These are phyloP conservation scores for Lachnellula hyalina DNA, from an alignment of 2,329 filamentous ascomycete species.

Conservation along the genomic window DNA sequence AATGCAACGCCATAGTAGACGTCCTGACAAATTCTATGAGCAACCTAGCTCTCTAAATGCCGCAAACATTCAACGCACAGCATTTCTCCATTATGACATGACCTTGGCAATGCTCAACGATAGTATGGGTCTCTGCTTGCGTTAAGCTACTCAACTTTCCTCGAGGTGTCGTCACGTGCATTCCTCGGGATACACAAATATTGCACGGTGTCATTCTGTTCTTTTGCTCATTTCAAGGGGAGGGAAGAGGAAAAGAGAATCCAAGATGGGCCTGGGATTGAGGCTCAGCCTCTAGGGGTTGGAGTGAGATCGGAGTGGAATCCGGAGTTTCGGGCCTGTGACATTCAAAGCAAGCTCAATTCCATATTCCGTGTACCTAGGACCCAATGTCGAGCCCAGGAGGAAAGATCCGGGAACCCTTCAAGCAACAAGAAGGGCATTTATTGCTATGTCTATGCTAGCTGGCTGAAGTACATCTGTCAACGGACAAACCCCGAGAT, in stretches of 20 bases:
- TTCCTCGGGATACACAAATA: background rate
- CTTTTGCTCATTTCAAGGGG: background rate
- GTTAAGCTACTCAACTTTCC: constrained; percentile 31
- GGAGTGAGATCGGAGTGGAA: too few relatives aligned
- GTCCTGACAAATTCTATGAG: constrained; percentile 2
- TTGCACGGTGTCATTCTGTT: background rate
- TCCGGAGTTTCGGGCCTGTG: too few relatives aligned
- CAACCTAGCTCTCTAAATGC: background rate
- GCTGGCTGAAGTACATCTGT: too few relatives aligned
- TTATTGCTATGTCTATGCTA: too few relatives aligned
- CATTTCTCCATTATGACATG: constrained; percentile 57
- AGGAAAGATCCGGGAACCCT: too few relatives aligned
- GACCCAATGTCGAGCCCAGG: too few relatives aligned
- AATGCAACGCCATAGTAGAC: constrained; percentile 2
- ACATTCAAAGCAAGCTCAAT: too few relatives aligned
- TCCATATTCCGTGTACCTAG: too few relatives aligned
- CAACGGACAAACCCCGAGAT: too few relatives aligned
- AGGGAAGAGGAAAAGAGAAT: background rate
- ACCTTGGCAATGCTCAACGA: constrained; percentile 70
- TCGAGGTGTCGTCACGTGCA: background rate
- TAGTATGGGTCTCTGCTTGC: constrained; percentile 61
- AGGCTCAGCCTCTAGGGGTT: too few relatives aligned
- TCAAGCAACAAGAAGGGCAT: too few relatives aligned
- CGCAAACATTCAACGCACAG: constrained; percentile 22
- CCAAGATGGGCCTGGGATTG: too few relatives aligned